These are phyloP conservation scores for Aegilops umbellulata DNA, from an alignment of 176 grass and related monocot species.

Conservation along the genomic window DNA sequence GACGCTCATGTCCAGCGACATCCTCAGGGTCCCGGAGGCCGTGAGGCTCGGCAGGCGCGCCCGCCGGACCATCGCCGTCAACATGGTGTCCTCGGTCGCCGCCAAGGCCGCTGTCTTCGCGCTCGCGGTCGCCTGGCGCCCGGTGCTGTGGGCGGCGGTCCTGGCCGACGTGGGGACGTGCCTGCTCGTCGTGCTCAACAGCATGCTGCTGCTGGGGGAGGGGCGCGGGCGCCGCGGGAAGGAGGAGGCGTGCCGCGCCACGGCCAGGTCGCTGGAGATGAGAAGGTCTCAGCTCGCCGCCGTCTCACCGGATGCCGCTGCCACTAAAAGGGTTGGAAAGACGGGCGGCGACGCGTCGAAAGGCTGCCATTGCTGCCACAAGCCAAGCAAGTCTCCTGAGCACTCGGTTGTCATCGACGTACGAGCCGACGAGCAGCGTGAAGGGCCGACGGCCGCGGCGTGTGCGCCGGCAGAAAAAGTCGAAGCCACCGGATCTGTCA, in stretches of 20 bases:
- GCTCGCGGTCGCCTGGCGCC: slow-evolving; percentile 39
- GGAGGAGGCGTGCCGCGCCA: slow-evolving; percentile 7
- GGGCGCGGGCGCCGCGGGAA: slow-evolving; percentile 22
- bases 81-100: slow-evolving; percentile 39
- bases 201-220: background rate
- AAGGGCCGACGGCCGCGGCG: background rate
- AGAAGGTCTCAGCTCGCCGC: background rate
- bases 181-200: background rate
- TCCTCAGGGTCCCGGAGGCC: slow-evolving; percentile 71
- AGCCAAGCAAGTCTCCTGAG: background rate
- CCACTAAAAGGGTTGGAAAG: background rate
- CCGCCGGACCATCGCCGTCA: slow-evolving; percentile 36
- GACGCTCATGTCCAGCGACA: slow-evolving; percentile 95
- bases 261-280: slow-evolving; percentile 13
- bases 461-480: background rate
- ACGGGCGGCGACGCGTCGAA: background rate
- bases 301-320: background rate
- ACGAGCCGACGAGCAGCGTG: background rate
- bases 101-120: slow-evolving; percentile 42
- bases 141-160: slow-evolving; percentile 67
- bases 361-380: background rate
- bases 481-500: no score
- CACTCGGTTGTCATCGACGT: slow-evolving; percentile 23
- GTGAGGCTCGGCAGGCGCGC: slow-evolving; percentile 69
- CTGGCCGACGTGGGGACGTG: slow-evolving; percentile 40